These are phyloP conservation scores for Closterium sp. DNA, from an alignment of 139 green algal species.

Conservation along the genomic window DNA sequence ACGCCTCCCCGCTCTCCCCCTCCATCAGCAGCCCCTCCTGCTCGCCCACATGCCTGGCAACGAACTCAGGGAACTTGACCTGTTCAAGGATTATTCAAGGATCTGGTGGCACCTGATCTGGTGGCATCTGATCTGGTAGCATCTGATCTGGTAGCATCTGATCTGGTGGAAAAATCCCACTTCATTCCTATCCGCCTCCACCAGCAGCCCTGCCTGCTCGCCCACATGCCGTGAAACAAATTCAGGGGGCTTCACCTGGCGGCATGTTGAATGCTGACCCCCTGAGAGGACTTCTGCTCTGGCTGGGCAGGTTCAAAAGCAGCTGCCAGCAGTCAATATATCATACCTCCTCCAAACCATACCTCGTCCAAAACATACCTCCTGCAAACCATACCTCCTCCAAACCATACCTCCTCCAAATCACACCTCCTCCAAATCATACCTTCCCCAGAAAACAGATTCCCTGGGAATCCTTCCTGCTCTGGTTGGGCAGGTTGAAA, in stretches of 20 bases:
- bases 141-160: no score
- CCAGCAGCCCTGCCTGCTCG: conserved; percentile 76
- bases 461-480: conserved; percentile 91
- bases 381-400: background rate
- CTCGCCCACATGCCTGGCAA: conserved; percentile 85
- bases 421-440: background rate
- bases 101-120: background rate
- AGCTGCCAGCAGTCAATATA: no score
- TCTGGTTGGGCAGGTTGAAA: conserved; percentile 74
- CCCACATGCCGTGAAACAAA: conserved; percentile 87
- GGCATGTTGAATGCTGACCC: no score
- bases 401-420: background rate
- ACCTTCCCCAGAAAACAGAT: conserved; percentile 99
- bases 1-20: conserved; percentile 57
- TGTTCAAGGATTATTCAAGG: conserved; percentile 6
- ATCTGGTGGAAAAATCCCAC: no score
- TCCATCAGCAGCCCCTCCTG: conserved; percentile 85
- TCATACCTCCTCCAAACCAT: background rate
- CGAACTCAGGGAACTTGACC: conserved; percentile 59
- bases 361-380: background rate
- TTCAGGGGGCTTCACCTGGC: conserved; percentile 54
- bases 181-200: conserved; percentile 45
- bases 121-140: no score
- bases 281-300: no score
- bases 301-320: no score